Evolutionary conservation across 129 eudicot species (phyloP), one percentile per base, ranked within the genome.

Genomic region (Chrysanthemum lavandulifolium): DNA sequence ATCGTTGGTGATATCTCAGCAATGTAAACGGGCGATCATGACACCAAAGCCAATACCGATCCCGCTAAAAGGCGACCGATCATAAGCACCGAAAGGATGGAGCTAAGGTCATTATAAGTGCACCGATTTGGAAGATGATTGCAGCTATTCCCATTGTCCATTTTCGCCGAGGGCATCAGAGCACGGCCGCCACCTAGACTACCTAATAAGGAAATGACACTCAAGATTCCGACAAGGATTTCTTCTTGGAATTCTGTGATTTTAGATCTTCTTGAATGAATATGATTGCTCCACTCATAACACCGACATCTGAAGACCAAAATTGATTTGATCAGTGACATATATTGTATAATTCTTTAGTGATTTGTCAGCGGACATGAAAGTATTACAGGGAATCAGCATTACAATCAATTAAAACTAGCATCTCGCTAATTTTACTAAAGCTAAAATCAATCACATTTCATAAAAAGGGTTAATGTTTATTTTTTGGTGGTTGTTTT

Each of bases 91-190:
- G 78, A 73, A 87, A 91, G 13, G 79, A 77, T 18, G 89, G 83
- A 13, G 97, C 95, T 19, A 91, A 78, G 6, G 95, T 86, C 95
- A 91, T 91, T 57, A 91, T 70, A 56, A 78, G 86, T 11, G 97
- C 91, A 25, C 97, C 97, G 2, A 80, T 59, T 60, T 91, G 97
- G 47, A 88, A 91, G 16, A 91, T 58, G 33, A 85, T 45, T 50
- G 97, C 86, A 40, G 97, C 97, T 36, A 91, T 83, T 11, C 88
- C 97, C 95, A 91, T 91, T 6, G 97, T 87, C 97, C 97, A 91
- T 84, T 91, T 91, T 53, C 97, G 36, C 97, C 97, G 0, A 91
- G 84, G 31, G 95, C 89, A 68, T 91, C 95, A 4, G 97, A 91
- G 89, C 78, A 71, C 82, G 86, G 2, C 97, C 95, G 5, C 89